Percentiles rank a stretch among this genome's conserved stretches.
These are phyloP conservation scores for Aspergillus tamarii DNA, from an alignment of 2,329 filamentous ascomycete genomes.

Conservation along the genomic window DNA sequence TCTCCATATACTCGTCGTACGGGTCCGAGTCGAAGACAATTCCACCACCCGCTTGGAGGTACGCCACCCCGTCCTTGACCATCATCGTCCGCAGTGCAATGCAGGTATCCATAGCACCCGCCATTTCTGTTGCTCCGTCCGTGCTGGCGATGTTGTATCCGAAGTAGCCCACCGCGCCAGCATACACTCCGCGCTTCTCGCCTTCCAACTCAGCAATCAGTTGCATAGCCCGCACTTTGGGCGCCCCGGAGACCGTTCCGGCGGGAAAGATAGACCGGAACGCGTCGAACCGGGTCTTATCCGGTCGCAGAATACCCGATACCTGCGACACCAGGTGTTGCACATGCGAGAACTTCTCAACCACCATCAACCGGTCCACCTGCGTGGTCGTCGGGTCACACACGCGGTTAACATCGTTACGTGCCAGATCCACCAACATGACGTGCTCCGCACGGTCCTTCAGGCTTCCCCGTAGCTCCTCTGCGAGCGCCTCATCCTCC, in stretches of 20 bases:
- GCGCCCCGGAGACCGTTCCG: constrained; percentile 91
- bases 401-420: constrained; percentile 95
- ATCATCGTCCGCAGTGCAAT: constrained; percentile 89
- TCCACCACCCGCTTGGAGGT: constrained; percentile 82
- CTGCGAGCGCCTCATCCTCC: constrained; percentile 79
- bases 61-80: constrained; percentile 86
- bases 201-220: constrained; percentile 90
- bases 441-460: constrained; percentile 96
- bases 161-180: constrained; percentile 95
- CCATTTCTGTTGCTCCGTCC: constrained; percentile 62
- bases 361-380: constrained; percentile 92
- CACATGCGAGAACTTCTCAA: constrained; percentile 93
- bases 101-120: constrained; percentile 91
- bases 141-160: constrained; percentile 76
- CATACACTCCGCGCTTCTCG: constrained; percentile 94
- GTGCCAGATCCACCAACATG: constrained; percentile 94
- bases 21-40: constrained; percentile 94
- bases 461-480: constrained; percentile 74
- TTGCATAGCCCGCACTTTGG: constrained; percentile 96
- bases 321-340: constrained; percentile 97
- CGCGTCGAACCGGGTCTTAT: constrained; percentile 89
- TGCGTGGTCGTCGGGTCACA: constrained; percentile 87
- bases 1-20: constrained; percentile 92
- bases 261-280: constrained; percentile 97
- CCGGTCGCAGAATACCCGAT: constrained; percentile 80